Conservation (phyloP, 2,329 filamentous ascomycete genomes). For the Fusarium nisikadoi region DNA sequence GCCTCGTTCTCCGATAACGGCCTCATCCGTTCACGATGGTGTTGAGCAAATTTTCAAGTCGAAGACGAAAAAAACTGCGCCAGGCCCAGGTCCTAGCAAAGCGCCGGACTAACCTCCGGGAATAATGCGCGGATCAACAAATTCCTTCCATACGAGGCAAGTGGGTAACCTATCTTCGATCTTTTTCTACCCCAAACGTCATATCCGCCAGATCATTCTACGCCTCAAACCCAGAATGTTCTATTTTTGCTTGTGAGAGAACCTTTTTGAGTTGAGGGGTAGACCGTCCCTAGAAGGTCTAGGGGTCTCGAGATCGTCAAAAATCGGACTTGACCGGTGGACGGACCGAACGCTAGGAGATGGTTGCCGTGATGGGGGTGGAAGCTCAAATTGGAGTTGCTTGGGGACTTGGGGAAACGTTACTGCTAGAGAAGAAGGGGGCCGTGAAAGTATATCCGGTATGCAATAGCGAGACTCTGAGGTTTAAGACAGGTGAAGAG, state of each 20-base stretch:
- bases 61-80: not conserved
- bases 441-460: not conserved
- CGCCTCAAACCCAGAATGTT: not conserved
- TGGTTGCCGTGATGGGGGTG: not conserved
- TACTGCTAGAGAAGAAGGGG: not conserved
- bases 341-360: conserved; percentile 11
- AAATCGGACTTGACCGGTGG: conserved; percentile 1
- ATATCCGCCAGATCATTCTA: not conserved
- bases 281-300: not conserved
- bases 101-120: not conserved
- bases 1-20: conserved; percentile 10
- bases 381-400: not conserved
- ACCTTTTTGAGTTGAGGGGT: not conserved
- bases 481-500: not conserved
- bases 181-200: conserved; percentile 3
- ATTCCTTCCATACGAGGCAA: conserved; percentile 21
- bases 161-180: conserved; percentile 22
- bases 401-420: not conserved
- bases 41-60: conserved; percentile 13
- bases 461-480: not conserved
- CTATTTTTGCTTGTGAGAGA: not conserved
- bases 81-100: not conserved
- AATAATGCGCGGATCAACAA: conserved; percentile 14
- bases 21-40: conserved; percentile 18
- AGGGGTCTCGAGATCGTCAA: not conserved